Conservation (phyloP, 768 basidiomycete genomes). For the Tubosaeta brunneosetosa region DNA sequence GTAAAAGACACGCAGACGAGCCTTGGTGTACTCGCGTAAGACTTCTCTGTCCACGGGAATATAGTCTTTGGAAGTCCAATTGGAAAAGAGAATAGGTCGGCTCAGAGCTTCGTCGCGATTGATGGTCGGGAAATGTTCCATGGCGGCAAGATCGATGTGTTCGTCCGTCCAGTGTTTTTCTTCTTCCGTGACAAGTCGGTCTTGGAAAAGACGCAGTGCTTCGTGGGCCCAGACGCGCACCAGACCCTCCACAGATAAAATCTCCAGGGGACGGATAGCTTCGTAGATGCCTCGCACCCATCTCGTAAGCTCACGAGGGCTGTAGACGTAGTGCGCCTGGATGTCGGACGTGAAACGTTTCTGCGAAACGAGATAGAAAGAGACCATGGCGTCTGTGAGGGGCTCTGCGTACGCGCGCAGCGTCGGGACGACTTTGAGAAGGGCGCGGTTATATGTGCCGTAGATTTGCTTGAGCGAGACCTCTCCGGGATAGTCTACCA, state of each 20-base stretch:
- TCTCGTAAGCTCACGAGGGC: constrained; percentile 95
- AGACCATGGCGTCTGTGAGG: constrained; percentile 96
- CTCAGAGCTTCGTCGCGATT: constrained; percentile 78
- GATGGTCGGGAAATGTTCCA: constrained; percentile 92
- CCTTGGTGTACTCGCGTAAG: constrained; percentile 94
- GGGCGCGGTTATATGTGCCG: constrained; percentile 93
- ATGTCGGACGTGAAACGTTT: constrained; percentile 90
- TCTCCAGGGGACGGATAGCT: constrained; percentile 90
- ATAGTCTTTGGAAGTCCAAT: constrained; percentile 98
- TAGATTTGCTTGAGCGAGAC: constrained; percentile 97
- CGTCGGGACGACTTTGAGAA: constrained; percentile 93
- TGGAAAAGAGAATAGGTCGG: constrained; percentile 94
- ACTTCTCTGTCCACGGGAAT: constrained; percentile 91
- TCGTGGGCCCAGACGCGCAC: constrained; percentile 99
- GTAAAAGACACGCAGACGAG: constrained; percentile 95
- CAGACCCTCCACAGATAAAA: constrained; percentile 89
- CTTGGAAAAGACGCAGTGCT: constrained; percentile 94
- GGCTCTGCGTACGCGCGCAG: constrained; percentile 90
- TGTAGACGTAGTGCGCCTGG: constrained; percentile 99
- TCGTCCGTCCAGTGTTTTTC: constrained; percentile 96
- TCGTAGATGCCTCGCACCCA: constrained; percentile 98
- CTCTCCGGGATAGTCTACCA: constrained; percentile 99
- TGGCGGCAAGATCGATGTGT: constrained; percentile 75
- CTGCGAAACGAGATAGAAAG: constrained; percentile 92
- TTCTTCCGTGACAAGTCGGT: constrained; percentile 89